Evolutionary conservation across 2,329 filamentous ascomycete genomes (phyloP).

Genomic region (Mollisia scopiformis): DNA sequence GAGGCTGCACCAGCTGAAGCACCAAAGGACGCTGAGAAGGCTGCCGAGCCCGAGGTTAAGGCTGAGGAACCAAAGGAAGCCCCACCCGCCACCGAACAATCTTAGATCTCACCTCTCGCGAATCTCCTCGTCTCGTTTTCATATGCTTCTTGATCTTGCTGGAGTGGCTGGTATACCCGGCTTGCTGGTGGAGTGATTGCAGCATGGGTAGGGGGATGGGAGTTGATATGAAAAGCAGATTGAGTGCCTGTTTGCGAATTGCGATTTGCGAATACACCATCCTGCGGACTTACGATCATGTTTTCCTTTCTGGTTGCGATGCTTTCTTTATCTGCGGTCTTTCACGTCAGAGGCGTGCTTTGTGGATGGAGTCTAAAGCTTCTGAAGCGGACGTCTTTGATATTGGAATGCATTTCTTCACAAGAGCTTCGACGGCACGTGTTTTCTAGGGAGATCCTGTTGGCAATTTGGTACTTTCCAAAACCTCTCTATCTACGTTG

Average conservation of each 20-base stretch:
- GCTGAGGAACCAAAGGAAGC: slow-evolving; percentile 32
- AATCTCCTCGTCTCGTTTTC: slow-evolving; percentile 43
- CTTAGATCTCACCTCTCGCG: slow-evolving; percentile 48
- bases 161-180: slow-evolving; percentile 35
- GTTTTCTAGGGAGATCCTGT: slow-evolving; percentile 29
- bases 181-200: slow-evolving; percentile 37
- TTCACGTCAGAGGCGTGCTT: slow-evolving; percentile 30
- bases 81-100: slow-evolving; percentile 53
- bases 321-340: slow-evolving; percentile 32
- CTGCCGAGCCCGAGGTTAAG: slow-evolving; percentile 52
- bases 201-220: slow-evolving; percentile 39
- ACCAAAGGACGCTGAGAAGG: slow-evolving; percentile 64
- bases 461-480: slow-evolving; percentile 21
- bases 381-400: slow-evolving; percentile 35
- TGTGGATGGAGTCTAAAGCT: slow-evolving; percentile 30
- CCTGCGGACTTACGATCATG: slow-evolving; percentile 41
- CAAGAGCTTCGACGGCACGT: slow-evolving; percentile 35
- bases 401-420: slow-evolving; percentile 35
- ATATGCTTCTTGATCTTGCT: slow-evolving; percentile 38
- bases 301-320: slow-evolving; percentile 40
- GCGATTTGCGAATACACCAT: slow-evolving; percentile 41
- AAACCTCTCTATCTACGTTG: not conserved
- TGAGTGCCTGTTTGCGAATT: slow-evolving; percentile 33
- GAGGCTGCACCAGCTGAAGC: slow-evolving; percentile 62
- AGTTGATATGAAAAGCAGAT: slow-evolving; percentile 41